Evolutionary conservation across 441 rosid species (phyloP).

Genomic region (Melianthus villosus): DNA sequence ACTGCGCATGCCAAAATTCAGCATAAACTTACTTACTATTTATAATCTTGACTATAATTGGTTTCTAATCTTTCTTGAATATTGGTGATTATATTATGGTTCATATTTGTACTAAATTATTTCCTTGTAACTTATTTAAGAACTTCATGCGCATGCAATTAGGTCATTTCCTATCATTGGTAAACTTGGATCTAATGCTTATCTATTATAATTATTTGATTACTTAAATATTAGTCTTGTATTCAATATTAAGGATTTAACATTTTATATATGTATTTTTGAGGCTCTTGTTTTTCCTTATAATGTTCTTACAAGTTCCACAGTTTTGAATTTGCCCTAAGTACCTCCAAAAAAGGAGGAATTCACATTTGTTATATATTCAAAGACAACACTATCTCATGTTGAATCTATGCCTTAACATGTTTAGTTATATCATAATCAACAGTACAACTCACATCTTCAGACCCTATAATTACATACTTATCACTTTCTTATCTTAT

Average conservation of each 20-base stretch:
- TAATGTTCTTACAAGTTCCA: not conserved
- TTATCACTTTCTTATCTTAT: too few species aligned
- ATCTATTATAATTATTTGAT: not conserved
- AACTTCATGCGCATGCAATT: not conserved
- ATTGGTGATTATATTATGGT: not conserved
- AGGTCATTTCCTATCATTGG: not conserved
- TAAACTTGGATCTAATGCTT: constrained; percentile 1
- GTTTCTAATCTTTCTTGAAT: not conserved
- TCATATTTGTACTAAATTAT: too few species aligned
- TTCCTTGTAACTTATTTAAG: not conserved
- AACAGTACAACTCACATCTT: too few species aligned
- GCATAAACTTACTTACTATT: not conserved
- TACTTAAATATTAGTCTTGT: not conserved
- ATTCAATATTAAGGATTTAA: not conserved
- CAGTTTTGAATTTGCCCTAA: not conserved
- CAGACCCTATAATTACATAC: too few species aligned
- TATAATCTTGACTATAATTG: not conserved
- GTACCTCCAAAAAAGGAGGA: too few species aligned
- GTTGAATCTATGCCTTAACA: too few species aligned
- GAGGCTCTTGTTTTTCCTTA: not conserved
- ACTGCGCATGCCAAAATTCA: not conserved
- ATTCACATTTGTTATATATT: too few species aligned
- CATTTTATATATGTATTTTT: not conserved
- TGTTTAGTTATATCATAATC: too few species aligned
- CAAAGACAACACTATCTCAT: too few species aligned